Percentiles rank a stretch among this genome's conserved stretches.
Conservation (phyloP, 257 asterid genomes). For the Solanum virginianum region DNA sequence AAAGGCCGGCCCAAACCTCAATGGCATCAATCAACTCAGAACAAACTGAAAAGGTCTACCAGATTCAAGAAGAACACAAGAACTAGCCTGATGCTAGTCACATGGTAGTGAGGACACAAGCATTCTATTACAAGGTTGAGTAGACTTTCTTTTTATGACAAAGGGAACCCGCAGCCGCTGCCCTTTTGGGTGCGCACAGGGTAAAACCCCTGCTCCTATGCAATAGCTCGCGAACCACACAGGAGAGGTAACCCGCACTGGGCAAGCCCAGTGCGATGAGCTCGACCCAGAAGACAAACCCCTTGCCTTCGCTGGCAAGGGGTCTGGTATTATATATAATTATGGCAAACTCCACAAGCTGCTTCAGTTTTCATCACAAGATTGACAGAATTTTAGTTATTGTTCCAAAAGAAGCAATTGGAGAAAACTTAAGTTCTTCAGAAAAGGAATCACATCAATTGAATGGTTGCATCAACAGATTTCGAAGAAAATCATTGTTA, state of each 20-base stretch:
- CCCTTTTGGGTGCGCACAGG: too few species aligned
- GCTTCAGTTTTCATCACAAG: neutral
- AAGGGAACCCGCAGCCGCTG: too few species aligned
- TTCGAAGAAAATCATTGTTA: neutral
- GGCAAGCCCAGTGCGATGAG: too few species aligned
- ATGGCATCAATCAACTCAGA: neutral
- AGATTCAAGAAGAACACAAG: neutral
- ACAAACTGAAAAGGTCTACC: neutral
- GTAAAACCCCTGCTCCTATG: too few species aligned
- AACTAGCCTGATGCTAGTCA: neutral
- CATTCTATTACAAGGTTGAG: neutral
- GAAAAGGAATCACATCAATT: neutral
- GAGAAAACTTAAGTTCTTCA: neutral
- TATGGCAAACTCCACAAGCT: neutral
- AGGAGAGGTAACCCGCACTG: too few species aligned
- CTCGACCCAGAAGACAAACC: too few species aligned
- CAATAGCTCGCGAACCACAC: too few species aligned
- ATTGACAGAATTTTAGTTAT: neutral
- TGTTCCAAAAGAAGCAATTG: neutral
- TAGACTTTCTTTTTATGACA: neutral
- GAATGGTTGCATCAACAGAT: neutral
- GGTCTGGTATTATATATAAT: neutral
- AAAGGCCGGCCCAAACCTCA: neutral
- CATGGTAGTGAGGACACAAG: neutral
- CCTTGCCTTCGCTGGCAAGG: neutral